Evolutionary conservation across 129 eudicot species (phyloP).

Genomic region (Gnaphalium uliginosum): DNA sequence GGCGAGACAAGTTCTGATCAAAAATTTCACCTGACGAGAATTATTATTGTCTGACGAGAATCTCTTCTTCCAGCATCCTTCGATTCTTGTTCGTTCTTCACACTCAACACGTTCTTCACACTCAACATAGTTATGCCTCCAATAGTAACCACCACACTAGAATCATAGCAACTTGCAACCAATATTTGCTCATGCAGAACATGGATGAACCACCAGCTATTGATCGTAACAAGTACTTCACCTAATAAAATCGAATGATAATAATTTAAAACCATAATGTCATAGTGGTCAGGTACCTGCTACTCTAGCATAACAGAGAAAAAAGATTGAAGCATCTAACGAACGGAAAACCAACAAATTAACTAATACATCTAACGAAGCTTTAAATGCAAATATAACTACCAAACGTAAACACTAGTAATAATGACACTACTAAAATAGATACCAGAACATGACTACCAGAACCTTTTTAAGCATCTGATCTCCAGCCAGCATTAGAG

Average conservation of each 20-base stretch:
- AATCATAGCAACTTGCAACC: too few species aligned
- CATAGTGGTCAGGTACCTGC: constrained; percentile 1
- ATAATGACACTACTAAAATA: constrained; percentile 34
- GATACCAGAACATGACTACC: constrained; percentile 38
- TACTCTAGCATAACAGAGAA: constrained; percentile 18
- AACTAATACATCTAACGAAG: constrained; percentile 31
- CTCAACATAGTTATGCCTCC: too few species aligned
- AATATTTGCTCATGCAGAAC: too few species aligned
- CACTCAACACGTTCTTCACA: too few species aligned
- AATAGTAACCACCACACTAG: too few species aligned
- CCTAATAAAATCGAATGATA: constrained; percentile 6
- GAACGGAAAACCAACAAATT: constrained; percentile 7
- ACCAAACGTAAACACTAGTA: constrained; percentile 8
- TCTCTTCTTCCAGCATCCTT: too few species aligned
- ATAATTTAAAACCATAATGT: not conserved
- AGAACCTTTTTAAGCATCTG: constrained; percentile 33
- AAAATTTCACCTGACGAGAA: too few species aligned
- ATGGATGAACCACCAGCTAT: constrained; percentile 9
- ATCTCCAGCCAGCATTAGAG: constrained; percentile 39
- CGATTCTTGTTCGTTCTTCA: too few species aligned
- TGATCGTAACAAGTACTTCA: not conserved
- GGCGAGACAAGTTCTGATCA: too few species aligned
- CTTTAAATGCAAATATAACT: constrained; percentile 37
- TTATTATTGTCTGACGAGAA: too few species aligned
- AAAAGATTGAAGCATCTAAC: constrained; percentile 3